These are phyloP conservation scores for Ceratocystiopsis sp. DNA, from an alignment of 2,329 filamentous ascomycete species.

Conservation along the genomic window DNA sequence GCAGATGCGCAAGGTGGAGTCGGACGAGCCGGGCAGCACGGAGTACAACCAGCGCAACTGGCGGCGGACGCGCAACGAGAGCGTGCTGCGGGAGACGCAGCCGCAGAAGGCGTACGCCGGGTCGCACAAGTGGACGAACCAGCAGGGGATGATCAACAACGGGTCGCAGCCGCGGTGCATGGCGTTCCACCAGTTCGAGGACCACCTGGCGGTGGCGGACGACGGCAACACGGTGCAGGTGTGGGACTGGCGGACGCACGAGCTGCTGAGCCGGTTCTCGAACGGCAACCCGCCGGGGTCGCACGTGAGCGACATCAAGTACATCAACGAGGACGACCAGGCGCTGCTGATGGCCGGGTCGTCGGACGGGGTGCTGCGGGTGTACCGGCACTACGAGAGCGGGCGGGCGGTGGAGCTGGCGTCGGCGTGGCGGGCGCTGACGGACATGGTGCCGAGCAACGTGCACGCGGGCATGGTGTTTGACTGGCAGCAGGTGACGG, in stretches of 20 bases:
- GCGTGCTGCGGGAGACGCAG: conserved; percentile 80
- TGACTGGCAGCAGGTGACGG: conserved; percentile 97
- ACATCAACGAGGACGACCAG: conserved; percentile 97
- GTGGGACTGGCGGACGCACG: conserved; percentile 81
- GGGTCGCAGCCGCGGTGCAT: conserved; percentile 79
- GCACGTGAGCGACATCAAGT: conserved; percentile 84
- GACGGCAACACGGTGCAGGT: conserved; percentile 79
- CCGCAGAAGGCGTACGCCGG: conserved; percentile 81
- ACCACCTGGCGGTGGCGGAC: conserved; percentile 85
- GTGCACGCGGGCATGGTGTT: conserved; percentile 92
- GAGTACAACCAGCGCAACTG: conserved; percentile 94
- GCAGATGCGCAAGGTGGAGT: conserved; percentile 92
- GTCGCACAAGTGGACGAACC: conserved; percentile 71
- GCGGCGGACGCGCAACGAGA: conserved; percentile 83
- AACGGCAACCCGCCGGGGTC: conserved; percentile 88
- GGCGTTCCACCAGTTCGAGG: conserved; percentile 95
- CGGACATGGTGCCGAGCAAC: conserved; percentile 84
- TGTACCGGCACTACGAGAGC: conserved; percentile 83
- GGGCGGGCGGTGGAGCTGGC: conserved; percentile 65
- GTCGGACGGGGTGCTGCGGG: conserved; percentile 82
- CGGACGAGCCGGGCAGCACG: conserved; percentile 86
- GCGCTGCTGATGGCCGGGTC: conserved; percentile 89
- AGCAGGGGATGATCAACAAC: conserved; percentile 73
- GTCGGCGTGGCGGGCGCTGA: conserved; percentile 79
- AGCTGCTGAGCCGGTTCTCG: conserved; percentile 66